phyloP scores from a whole-genome alignment of 371 early-diverging fungal species.

The Syncephalis plumigaleata region DNA sequence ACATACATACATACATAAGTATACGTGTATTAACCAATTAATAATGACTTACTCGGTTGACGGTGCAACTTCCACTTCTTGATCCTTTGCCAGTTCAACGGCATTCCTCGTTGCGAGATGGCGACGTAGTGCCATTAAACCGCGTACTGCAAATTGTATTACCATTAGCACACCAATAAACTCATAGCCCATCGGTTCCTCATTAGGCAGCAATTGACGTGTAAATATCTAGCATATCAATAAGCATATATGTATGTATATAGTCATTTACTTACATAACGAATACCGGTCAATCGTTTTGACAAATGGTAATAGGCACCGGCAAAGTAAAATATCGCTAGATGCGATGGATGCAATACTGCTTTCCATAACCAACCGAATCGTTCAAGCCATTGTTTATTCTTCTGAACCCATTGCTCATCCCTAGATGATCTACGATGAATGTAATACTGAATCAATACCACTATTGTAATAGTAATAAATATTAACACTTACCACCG shows the following conservation, averaged over 20 bases:
- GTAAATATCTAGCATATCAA: constrained; percentile 35
- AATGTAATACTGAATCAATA: background rate
- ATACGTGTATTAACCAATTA: no score
- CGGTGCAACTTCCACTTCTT: constrained; percentile 8
- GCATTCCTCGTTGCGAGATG: constrained; percentile 11
- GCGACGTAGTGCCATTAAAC: constrained; percentile 17
- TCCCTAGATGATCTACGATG: constrained; percentile 6
- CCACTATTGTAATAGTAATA: background rate
- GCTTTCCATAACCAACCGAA: constrained; percentile 13
- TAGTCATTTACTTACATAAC: constrained; percentile 36
- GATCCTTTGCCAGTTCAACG: constrained; percentile 2
- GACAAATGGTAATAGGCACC: constrained; percentile 64
- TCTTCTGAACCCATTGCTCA: constrained; percentile 9
- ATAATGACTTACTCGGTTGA: constrained; percentile 5
- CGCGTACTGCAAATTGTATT: constrained; percentile 42
- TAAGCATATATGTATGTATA: background rate
- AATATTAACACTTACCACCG: no score
- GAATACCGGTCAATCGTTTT: constrained; percentile 54
- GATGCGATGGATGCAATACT: constrained; percentile 37
- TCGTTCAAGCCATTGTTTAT: constrained; percentile 4
- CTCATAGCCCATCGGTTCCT: constrained; percentile 66
- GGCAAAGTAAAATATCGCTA: constrained; percentile 66
- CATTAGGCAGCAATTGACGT: constrained; percentile 50
- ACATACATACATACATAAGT: no score
- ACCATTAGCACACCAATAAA: constrained; percentile 62